phyloP scores from a whole-genome alignment of 2,329 filamentous ascomycete genomes.

The Davidsoniella eucalypti region DNA sequence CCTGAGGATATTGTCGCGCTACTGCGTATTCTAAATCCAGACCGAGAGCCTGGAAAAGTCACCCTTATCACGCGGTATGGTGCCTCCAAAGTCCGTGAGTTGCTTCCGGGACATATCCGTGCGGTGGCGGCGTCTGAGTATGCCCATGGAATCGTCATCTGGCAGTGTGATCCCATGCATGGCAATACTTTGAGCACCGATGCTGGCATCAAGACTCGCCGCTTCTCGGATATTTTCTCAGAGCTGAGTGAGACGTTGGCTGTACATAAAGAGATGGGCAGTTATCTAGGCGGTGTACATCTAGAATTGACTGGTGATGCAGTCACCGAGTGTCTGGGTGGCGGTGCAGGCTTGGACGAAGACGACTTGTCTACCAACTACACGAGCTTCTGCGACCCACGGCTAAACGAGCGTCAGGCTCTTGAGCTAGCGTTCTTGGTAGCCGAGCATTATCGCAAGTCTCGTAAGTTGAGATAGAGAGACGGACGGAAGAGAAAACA shows the following conservation, averaged over 20 bases:
- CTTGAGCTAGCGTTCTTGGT: conserved; percentile 88
- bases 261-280: conserved; percentile 70
- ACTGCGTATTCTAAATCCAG: conserved; percentile 73
- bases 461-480: conserved; percentile 15
- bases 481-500: background rate
- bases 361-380: conserved; percentile 83
- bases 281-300: conserved; percentile 85
- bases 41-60: conserved; percentile 72
- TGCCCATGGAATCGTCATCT: conserved; percentile 48
- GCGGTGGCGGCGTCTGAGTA: conserved; percentile 70
- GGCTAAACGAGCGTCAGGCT: conserved; percentile 94
- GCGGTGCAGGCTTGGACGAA: conserved; percentile 72
- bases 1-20: conserved; percentile 59
- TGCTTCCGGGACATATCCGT: conserved; percentile 73
- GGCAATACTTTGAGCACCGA: conserved; percentile 58
- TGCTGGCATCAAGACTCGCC: conserved; percentile 75
- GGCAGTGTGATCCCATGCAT: conserved; percentile 99
- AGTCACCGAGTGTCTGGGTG: conserved; percentile 89
- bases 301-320: conserved; percentile 90
- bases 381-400: conserved; percentile 87
- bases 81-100: conserved; percentile 52
- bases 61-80: conserved; percentile 95
- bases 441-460: conserved; percentile 54
- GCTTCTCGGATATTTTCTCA: conserved; percentile 76
- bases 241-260: conserved; percentile 71